Conservation (phyloP, 768 basidiomycete genomes). For the Tulasnella sp. region DNA sequence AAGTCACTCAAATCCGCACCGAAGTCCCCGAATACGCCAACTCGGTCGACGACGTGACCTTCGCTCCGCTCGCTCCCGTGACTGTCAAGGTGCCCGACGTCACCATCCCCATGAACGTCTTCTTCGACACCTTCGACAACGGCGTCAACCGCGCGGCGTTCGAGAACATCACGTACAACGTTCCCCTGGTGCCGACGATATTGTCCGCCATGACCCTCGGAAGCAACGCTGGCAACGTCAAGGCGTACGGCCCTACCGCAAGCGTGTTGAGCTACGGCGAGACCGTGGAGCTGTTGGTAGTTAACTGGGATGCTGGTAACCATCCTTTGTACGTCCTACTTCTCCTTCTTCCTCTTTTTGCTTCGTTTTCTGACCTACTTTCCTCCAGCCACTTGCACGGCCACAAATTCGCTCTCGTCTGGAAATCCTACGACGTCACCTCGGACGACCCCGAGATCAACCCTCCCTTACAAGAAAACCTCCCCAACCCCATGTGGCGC, state of each 20-base stretch:
- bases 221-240: conserved; percentile 56
- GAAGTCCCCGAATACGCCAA: conserved; percentile 49
- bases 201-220: conserved; percentile 77
- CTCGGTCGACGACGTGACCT: conserved; percentile 56
- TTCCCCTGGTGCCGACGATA: conserved; percentile 63
- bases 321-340: conserved; percentile 70
- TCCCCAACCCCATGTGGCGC: conserved; percentile 84
- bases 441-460: conserved; percentile 73
- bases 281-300: conserved; percentile 42
- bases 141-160: conserved; percentile 79
- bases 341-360: conserved; percentile 17
- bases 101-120: conserved; percentile 65
- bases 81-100: conserved; percentile 48
- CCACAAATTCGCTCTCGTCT: conserved; percentile 79
- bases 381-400: conserved; percentile 75
- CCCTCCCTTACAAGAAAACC: conserved; percentile 67
- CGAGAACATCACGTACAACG: conserved; percentile 39
- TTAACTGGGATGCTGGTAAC: conserved; percentile 50
- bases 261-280: conserved; percentile 69
- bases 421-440: conserved; percentile 64
- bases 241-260: conserved; percentile 70
- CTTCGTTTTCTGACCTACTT: conserved; percentile 21
- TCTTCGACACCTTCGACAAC: conserved; percentile 80
- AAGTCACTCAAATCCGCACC: conserved; percentile 21
- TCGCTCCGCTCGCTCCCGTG: conserved; percentile 59